phyloP scores from a whole-genome alignment of 2,329 filamentous ascomycete species.

The Cadophora sp. region DNA sequence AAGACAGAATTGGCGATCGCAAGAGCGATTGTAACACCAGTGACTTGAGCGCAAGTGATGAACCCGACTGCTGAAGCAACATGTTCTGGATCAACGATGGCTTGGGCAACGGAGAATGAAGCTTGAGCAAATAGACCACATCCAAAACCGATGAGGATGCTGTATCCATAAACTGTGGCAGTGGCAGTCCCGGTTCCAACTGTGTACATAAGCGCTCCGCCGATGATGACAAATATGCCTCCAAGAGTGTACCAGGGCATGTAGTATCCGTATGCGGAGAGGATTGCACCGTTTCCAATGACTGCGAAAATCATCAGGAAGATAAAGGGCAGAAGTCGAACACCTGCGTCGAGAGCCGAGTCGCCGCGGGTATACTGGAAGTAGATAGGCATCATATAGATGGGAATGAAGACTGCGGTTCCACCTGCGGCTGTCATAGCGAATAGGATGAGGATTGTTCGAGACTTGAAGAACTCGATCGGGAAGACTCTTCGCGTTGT shows the following conservation, averaged over 20 bases:
- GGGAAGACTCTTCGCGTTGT: slow-evolving; percentile 40
- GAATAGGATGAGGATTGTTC: slow-evolving; percentile 47
- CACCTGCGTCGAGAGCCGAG: slow-evolving; percentile 53
- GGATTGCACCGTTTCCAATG: slow-evolving; percentile 45
- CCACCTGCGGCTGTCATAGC: slow-evolving; percentile 45
- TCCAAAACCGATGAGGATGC: slow-evolving; percentile 51
- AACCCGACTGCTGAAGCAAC: slow-evolving; percentile 49
- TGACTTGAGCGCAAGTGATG: slow-evolving; percentile 48
- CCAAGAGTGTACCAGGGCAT: slow-evolving; percentile 49
- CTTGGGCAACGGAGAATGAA: slow-evolving; percentile 49
- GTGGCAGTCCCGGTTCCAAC: slow-evolving; percentile 41
- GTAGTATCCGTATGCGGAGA: slow-evolving; percentile 48
- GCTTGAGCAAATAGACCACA: slow-evolving; percentile 48
- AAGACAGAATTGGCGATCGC: slow-evolving; percentile 50
- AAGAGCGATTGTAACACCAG: slow-evolving; percentile 48
- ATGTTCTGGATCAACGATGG: slow-evolving; percentile 44
- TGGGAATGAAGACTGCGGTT: slow-evolving; percentile 38
- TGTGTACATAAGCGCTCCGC: slow-evolving; percentile 44
- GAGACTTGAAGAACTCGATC: slow-evolving; percentile 46
- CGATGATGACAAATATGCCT: slow-evolving; percentile 47
- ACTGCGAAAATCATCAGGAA: slow-evolving; percentile 46
- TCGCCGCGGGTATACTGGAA: slow-evolving; percentile 58
- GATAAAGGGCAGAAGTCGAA: slow-evolving; percentile 49
- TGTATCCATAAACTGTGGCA: slow-evolving; percentile 46
- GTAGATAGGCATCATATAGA: slow-evolving; percentile 54